A percentile compares a stretch with the other conserved stretches of the same genome.
Conservation (phyloP, 495 filamentous ascomycete genomes). For the Annulohypoxylon nitens region DNA sequence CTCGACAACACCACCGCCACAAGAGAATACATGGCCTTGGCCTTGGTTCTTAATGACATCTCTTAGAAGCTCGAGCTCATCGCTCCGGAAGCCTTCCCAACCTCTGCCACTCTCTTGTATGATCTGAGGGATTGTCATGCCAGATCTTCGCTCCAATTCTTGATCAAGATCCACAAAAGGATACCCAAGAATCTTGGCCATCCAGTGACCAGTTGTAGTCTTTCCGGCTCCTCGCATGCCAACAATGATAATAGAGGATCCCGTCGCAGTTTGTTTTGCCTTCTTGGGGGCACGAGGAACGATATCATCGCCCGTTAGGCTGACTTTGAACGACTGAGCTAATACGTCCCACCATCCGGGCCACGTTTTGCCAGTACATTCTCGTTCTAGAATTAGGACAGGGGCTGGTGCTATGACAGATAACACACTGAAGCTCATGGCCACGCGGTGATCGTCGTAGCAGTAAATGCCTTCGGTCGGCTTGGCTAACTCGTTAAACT, state of each 20-base stretch:
- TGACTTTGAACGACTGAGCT: conserved; percentile 77
- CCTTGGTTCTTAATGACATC: conserved; percentile 79
- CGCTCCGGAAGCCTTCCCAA: conserved; percentile 89
- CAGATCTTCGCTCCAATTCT: conserved; percentile 79
- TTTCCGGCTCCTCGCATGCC: conserved; percentile 99
- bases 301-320: conserved; percentile 78
- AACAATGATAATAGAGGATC: conserved; percentile 87
- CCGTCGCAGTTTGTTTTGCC: conserved; percentile 55
- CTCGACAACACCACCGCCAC: conserved; percentile 94
- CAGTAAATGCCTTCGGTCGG: conserved; percentile 82
- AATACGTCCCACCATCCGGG: conserved; percentile 98
- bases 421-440: conserved; percentile 98
- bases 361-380: conserved; percentile 99
- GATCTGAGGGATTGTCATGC: conserved; percentile 85
- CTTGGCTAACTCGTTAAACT: conserved; percentile 69
- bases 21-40: conserved; percentile 86
- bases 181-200: conserved; percentile 77
- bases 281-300: conserved; percentile 51
- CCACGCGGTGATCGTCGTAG: conserved; percentile 98
- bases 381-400: conserved; percentile 85
- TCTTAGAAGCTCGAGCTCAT: conserved; percentile 81
- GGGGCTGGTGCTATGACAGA: conserved; percentile 79
- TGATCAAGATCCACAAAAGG: conserved; percentile 89
- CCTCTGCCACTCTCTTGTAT: conserved; percentile 74
- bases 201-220: conserved; percentile 90